A percentile compares a stretch with the other conserved stretches of the same genome.
Evolutionary conservation across 208 protist species (phyloP).

Genomic region (Borovskyia barvae): DNA sequence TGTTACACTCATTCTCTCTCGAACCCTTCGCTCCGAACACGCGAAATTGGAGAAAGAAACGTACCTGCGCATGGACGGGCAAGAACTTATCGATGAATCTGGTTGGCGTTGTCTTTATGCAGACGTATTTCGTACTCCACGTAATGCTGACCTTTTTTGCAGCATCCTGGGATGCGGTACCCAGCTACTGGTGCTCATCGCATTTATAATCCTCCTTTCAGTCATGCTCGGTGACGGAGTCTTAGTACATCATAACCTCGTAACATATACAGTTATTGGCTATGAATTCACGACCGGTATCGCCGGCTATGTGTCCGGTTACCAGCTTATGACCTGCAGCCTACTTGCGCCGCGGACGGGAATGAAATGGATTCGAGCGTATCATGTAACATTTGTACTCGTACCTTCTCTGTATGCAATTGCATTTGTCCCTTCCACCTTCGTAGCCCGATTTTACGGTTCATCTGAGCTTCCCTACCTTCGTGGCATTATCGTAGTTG

Average conservation of each 20-base stretch:
- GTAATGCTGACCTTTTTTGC: conserved; percentile 64
- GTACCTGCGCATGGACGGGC: conserved; percentile 36
- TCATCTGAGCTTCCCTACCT: conserved; percentile 59
- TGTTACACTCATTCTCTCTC: conserved; percentile 88
- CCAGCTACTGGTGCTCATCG: conserved; percentile 33
- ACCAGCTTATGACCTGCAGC: conserved; percentile 25
- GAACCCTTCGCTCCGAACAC: conserved; percentile 84
- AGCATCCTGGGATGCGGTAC: conserved; percentile 73
- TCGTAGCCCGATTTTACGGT: conserved; percentile 38
- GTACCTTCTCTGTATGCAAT: conserved; percentile 3
- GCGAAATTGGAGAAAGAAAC: conserved; percentile 69
- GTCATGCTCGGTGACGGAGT: conserved; percentile 14
- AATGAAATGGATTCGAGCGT: conserved; percentile 26
- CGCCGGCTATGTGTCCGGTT: conserved; percentile 23
- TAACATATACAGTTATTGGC: conserved; percentile 15
- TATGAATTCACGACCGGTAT: conserved; percentile 14
- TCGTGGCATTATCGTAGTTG: conserved; percentile 47
- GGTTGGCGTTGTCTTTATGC: conserved; percentile 96
- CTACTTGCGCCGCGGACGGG: conserved; percentile 21
- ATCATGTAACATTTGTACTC: conserved; percentile 18
- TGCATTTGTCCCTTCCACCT: not conserved
- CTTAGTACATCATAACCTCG: conserved; percentile 15
- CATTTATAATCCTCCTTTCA: conserved; percentile 25
- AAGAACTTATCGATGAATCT: conserved; percentile 81
- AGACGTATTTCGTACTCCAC: conserved; percentile 94